These are phyloP conservation scores for Spathaspora arborariae DNA, from an alignment of 805 yeast species.

Conservation along the genomic window DNA sequence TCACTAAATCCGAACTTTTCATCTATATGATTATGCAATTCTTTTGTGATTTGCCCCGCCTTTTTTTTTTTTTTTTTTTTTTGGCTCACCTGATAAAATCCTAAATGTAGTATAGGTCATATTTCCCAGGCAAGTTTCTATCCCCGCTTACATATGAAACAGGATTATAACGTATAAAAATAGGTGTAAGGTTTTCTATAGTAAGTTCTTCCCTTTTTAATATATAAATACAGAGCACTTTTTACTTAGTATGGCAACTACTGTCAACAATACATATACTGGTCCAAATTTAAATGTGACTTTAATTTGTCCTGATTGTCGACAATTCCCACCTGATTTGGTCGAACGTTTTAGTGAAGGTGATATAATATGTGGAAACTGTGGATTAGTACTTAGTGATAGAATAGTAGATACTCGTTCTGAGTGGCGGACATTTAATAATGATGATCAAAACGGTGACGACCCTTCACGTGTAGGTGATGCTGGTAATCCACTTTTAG, in stretches of 20 bases:
- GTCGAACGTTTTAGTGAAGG: constrained; percentile 95
- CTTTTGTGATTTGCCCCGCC: not conserved
- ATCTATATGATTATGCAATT: not conserved
- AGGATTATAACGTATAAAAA: not conserved
- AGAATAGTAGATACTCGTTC: constrained; percentile 90
- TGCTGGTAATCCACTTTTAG: constrained; percentile 89
- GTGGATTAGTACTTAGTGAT: constrained; percentile 91
- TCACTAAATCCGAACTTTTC: too few relatives aligned
- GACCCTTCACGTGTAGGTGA: constrained; percentile 99
- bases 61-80: too few relatives aligned
- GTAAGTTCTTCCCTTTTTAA: too few relatives aligned
- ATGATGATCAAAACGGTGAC: constrained; percentile 96
- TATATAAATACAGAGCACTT: too few relatives aligned
- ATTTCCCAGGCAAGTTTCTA: not conserved
- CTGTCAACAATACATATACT: constrained; percentile 30
- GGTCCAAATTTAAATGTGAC: constrained; percentile 78
- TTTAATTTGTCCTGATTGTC: constrained; percentile 92
- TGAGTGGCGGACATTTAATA: constrained; percentile 97
- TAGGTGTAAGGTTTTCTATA: too few relatives aligned
- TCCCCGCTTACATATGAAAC: not conserved
- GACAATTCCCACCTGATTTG: constrained; percentile 89
- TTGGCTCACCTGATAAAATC: not conserved
- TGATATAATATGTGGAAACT: constrained; percentile 92
- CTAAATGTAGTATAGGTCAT: not conserved
- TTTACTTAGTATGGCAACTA: not conserved